These are phyloP conservation scores for Pythium myriotylum DNA, from an alignment of 352 stramenopile species.

Conservation along the genomic window DNA sequence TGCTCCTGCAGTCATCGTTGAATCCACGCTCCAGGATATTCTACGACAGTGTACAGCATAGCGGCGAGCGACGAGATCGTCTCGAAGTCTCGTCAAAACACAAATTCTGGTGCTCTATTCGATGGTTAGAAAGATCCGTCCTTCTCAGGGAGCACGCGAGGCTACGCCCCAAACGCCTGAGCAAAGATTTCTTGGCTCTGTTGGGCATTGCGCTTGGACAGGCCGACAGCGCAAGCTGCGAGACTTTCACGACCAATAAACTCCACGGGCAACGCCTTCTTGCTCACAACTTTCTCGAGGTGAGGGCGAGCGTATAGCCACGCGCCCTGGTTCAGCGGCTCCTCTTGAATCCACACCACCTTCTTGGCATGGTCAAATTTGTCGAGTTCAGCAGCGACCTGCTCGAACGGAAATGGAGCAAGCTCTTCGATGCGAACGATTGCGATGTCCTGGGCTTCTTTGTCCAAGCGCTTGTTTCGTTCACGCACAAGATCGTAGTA, in stretches of 20 bases:
- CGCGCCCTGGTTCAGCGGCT: conserved; percentile 80
- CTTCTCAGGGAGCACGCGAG: too few relatives aligned
- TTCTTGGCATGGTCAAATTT: conserved; percentile 69
- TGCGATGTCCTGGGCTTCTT: conserved; percentile 46
- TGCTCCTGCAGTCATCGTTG: background rate
- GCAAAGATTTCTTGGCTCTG: conserved; percentile 68
- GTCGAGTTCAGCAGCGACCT: conserved; percentile 53
- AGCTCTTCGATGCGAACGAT: conserved; percentile 83
- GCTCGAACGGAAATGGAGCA: conserved; percentile 83
- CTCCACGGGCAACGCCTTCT: conserved; percentile 56
- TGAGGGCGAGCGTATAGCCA: conserved; percentile 75
- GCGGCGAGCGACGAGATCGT: too few relatives aligned
- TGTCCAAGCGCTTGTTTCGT: conserved; percentile 46
- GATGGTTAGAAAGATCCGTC: background rate
- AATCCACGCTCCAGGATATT: background rate
- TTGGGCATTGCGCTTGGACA: conserved; percentile 71
- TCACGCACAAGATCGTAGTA: conserved; percentile 86
- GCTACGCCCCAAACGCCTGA: conserved; percentile 49
- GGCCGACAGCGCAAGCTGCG: conserved; percentile 65
- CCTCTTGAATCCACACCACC: conserved; percentile 82
- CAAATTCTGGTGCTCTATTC: too few relatives aligned
- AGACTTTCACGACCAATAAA: conserved; percentile 79
- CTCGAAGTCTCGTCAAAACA: too few relatives aligned
- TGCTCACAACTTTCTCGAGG: conserved; percentile 69
- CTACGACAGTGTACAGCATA: conserved; percentile 14